Conservation (phyloP, 805 yeast species). For the Kazachstania bromeliacearum region DNA sequence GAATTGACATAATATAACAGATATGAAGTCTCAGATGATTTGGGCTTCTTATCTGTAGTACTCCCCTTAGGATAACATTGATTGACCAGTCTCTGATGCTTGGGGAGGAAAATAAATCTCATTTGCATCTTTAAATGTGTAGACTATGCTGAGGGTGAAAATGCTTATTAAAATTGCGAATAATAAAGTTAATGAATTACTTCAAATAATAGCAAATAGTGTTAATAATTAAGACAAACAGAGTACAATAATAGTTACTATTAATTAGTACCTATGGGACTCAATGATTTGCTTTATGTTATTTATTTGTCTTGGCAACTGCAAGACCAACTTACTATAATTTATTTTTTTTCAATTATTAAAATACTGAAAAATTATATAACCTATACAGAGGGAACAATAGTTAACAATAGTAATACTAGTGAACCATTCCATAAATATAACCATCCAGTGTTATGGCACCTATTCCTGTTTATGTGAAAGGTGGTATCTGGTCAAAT, state of each 20-base stretch:
- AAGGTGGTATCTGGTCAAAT: slow-evolving; percentile 88
- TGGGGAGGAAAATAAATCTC: slow-evolving; percentile 45
- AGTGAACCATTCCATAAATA: background rate
- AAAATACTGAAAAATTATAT: background rate
- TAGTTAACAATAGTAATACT: background rate
- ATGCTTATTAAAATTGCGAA: too few species aligned
- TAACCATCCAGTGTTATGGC: slow-evolving; percentile 13
- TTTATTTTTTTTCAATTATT: too few species aligned
- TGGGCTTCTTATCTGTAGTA: slow-evolving; percentile 79
- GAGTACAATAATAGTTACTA: too few species aligned
- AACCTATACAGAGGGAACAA: background rate
- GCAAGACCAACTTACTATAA: background rate
- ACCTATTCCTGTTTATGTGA: slow-evolving; percentile 60
- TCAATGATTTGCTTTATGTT: too few species aligned
- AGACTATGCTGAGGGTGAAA: too few species aligned
- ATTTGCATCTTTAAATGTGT: slow-evolving; percentile 6
- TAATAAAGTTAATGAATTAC: too few species aligned
- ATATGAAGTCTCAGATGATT: slow-evolving; percentile 83
- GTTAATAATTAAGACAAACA: too few species aligned
- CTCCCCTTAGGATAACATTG: slow-evolving; percentile 93
- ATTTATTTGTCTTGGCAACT: too few species aligned
- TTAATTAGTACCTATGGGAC: too few species aligned
- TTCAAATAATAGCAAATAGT: too few species aligned
- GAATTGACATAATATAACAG: slow-evolving; percentile 84
- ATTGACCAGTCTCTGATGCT: slow-evolving; percentile 80